Percentiles rank a stretch among this genome's conserved stretches.
These are phyloP conservation scores for Chlorella vulgaris DNA, from an alignment of 139 green algal genomes.

Conservation along the genomic window DNA sequence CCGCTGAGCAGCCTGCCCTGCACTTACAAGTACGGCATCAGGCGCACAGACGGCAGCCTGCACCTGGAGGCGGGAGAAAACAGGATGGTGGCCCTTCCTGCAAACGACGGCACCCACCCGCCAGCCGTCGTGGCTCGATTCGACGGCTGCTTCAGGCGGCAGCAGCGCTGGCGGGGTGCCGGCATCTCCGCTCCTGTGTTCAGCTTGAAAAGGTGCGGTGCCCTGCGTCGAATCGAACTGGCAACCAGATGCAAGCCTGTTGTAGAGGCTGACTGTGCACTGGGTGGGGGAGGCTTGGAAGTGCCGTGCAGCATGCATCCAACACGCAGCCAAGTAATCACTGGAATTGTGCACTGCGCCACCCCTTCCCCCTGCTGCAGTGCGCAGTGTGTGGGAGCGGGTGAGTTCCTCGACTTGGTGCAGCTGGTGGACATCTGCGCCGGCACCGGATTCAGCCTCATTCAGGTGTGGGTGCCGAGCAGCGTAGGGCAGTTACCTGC, in stretches of 20 bases:
- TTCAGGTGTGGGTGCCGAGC: not conserved
- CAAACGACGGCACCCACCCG: slow-evolving; percentile 24
- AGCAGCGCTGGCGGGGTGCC: slow-evolving; percentile 82
- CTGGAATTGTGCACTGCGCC: not conserved
- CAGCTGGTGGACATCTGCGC: slow-evolving; percentile 81
- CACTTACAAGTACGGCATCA: slow-evolving; percentile 88
- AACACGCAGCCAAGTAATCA: not conserved
- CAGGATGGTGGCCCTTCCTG: slow-evolving; percentile 32
- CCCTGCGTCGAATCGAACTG: too few species aligned
- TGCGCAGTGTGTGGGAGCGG: slow-evolving; percentile 71
- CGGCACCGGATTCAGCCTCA: slow-evolving; percentile 31
- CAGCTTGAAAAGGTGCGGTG: slow-evolving; percentile 73
- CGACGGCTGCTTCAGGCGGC: slow-evolving; percentile 68
- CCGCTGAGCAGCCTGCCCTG: slow-evolving; percentile 73
- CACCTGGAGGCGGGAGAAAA: slow-evolving; percentile 48
- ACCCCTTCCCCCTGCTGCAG: not conserved
- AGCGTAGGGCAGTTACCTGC: not conserved
- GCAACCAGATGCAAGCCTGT: not conserved
- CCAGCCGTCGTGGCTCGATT: slow-evolving; percentile 63
- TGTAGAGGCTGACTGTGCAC: not conserved
- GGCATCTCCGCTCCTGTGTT: slow-evolving; percentile 94
- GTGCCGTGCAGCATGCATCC: not conserved
- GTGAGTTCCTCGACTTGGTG: slow-evolving; percentile 93
- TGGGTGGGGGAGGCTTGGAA: too few species aligned
- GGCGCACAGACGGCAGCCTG: slow-evolving; percentile 21